These are phyloP conservation scores for Candida labiduridarum DNA, from an alignment of 1,139 yeast species.

Conservation along the genomic window DNA sequence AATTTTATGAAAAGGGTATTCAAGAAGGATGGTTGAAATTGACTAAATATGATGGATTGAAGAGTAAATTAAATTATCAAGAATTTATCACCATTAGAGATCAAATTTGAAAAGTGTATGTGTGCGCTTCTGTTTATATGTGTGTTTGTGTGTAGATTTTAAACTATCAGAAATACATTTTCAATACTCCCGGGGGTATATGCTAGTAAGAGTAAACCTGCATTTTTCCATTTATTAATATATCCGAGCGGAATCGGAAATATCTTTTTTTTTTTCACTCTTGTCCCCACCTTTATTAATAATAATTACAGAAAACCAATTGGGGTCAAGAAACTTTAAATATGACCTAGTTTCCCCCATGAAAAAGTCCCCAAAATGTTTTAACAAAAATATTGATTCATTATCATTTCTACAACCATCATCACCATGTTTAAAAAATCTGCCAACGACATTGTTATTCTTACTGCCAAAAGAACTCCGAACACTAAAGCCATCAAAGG, in stretches of 20 bases:
- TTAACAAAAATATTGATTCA: not conserved
- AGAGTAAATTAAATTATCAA: slow-evolving; percentile 28
- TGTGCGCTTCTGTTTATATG: not conserved
- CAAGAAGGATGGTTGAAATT: slow-evolving; percentile 39
- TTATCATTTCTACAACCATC: not conserved
- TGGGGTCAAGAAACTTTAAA: not conserved
- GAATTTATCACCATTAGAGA: slow-evolving; percentile 25
- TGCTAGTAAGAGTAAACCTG: not conserved
- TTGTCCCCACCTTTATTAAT: slow-evolving; percentile 1
- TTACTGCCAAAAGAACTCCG: slow-evolving; percentile 40
- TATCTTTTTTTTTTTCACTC: not conserved
- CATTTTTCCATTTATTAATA: slow-evolving; percentile 6
- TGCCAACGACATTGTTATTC: slow-evolving; percentile 36
- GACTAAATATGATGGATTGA: slow-evolving; percentile 43
- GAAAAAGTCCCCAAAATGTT: not conserved
- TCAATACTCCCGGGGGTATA: not conserved
- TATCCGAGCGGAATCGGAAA: slow-evolving; percentile 5
- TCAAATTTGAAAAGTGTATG: not conserved
- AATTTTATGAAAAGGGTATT: slow-evolving; percentile 34
- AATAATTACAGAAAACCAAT: not conserved
- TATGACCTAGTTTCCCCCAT: not conserved
- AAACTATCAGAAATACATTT: slow-evolving; percentile 1
- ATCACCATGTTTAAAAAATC: slow-evolving; percentile 22
- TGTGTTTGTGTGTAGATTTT: not conserved
- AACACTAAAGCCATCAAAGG: slow-evolving; percentile 39